Evolutionary conservation across 495 filamentous ascomycete genomes (phyloP).

Genomic region (Aspergillus steynii): DNA sequence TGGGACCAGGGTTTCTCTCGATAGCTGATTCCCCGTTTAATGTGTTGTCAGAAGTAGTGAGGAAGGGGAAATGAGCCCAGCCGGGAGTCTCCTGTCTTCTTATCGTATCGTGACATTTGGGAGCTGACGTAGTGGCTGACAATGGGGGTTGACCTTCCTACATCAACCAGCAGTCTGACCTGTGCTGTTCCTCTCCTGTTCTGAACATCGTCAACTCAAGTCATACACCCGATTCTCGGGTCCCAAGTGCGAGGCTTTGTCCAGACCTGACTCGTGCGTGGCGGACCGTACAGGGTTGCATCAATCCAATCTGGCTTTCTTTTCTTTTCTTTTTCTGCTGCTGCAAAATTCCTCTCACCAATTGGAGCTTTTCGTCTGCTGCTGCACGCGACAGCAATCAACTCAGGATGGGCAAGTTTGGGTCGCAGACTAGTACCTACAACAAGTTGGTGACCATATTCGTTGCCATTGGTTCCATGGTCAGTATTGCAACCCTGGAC

Average conservation of each 20-base stretch:
- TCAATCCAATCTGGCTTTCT: background rate
- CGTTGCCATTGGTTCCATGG: conserved; percentile 41
- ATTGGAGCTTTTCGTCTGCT: background rate
- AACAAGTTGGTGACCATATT: conserved; percentile 37
- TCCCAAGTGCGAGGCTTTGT: background rate
- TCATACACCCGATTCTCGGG: background rate
- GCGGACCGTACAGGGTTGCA: background rate
- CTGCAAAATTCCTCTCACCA: background rate
- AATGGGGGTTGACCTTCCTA: background rate
- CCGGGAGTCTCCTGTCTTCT: background rate
- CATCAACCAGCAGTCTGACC: background rate
- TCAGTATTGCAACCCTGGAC: conserved; percentile 16
- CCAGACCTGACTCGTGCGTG: background rate
- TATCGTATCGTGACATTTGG: background rate
- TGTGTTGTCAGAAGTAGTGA: too few relatives aligned
- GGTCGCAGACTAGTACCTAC: conserved; percentile 36
- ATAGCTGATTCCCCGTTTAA: background rate
- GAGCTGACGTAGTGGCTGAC: background rate
- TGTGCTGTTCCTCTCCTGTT: background rate
- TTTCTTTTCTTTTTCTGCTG: conserved; percentile 2
- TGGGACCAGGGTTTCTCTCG: background rate
- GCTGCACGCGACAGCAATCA: conserved; percentile 4
- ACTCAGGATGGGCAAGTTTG: conserved; percentile 23
- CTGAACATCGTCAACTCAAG: background rate
- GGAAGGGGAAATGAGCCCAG: too few relatives aligned